Conservation (phyloP, 257 asterid species). For the Primulina tabacum region DNA sequence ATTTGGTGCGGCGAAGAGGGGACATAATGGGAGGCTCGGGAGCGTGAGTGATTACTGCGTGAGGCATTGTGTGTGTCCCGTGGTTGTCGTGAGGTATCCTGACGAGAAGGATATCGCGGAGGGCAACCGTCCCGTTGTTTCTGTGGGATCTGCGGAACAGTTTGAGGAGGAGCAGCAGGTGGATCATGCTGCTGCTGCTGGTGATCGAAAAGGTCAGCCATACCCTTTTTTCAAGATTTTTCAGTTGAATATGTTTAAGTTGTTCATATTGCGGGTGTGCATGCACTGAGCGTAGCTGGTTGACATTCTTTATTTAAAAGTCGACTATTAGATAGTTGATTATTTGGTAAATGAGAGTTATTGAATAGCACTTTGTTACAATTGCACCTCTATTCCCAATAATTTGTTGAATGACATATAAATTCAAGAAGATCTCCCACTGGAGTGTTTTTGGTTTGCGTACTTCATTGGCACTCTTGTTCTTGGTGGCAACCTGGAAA, state of each 20-base stretch:
- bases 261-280: neutral
- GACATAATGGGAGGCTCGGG: constrained; percentile 77
- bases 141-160: constrained; percentile 59
- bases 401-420: neutral
- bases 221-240: neutral
- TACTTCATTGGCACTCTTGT: neutral
- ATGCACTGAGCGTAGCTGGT: neutral
- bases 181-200: constrained; percentile 76
- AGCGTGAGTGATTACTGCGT: constrained; percentile 97
- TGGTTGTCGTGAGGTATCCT: constrained; percentile 79
- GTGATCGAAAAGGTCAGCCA: constrained; percentile 56
- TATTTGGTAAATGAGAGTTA: neutral
- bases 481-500: neutral
- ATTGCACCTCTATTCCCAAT: neutral
- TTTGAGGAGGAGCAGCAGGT: constrained; percentile 67
- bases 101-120: constrained; percentile 56
- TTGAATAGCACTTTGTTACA: neutral
- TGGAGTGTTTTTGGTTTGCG: neutral
- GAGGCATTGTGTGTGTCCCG: constrained; percentile 93
- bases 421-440: neutral
- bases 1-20: constrained; percentile 75
- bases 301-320: no score
- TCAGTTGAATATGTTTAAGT: neutral
- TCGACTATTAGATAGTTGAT: no score
- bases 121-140: constrained; percentile 43